Base-by-base conservation (phyloP, 768 basidiomycete genomes). In the Rhodosporidiobolus odoratus region DNA sequence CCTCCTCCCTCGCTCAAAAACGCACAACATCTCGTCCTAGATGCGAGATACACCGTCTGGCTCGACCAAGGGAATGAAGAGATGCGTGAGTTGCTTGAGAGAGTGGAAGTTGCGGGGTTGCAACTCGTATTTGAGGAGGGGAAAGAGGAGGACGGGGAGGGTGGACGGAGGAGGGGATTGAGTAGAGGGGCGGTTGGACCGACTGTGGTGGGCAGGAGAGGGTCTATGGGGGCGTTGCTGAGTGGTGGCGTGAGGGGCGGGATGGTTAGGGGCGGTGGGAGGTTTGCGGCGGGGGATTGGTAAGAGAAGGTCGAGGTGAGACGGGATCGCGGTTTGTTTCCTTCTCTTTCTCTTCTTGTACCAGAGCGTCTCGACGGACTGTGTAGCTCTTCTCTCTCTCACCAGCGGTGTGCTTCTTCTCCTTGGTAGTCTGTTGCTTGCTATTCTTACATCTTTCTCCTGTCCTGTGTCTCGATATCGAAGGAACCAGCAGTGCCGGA, bases 21-120 rank as follows among this genome's bases (percentile, higher is more conserved):
- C 6, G n/a, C 63, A 25, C 2, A 30, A 13, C 6, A 15, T 6
- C 10, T 71, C 23, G 25, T 30, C 37, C 69, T 71, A 38, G 69
- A 71, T 23, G 61, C n/a, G 60, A 34, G 54, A 3, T 62, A 61
- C 58, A 41, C 3, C 7, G 54, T 38, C 7, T 58, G 57, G 57
- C 19, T 62, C 64, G 69, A 40, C 27, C 6, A 9, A 0, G 47
- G n/a, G 17, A 27, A 32, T 15, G 47, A 37, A 27, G 48, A 40
- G 7, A 19, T n/a, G 15, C 12, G 7, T 15, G 59, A 67, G 35
- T 35, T 67, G 32, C 30, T 67, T 12, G 43, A 47, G 40, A 21
- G 34, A 23, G 54, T 50, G n/a, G 52, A 37, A 21, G 38, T 21
- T 52, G 23, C 13, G 17, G 59, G 53, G 52, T n/a, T n/a, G n/a